Percentiles rank a stretch among this genome's conserved stretches.
Conservation (phyloP, 2,329 filamentous ascomycete species). For the Xylariaceae sp. region DNA sequence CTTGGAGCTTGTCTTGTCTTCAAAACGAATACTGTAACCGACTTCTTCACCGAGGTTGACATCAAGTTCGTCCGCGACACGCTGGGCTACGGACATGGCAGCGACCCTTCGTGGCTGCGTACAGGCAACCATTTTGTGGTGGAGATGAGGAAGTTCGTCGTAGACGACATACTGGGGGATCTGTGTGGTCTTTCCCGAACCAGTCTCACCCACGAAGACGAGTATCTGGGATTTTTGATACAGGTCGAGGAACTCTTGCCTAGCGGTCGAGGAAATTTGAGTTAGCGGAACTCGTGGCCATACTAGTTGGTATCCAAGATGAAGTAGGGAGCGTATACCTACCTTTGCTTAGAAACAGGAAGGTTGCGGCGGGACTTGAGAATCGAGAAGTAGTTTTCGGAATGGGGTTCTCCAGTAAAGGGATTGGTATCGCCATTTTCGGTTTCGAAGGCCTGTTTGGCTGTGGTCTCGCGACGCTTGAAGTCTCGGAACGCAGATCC, state of each 20-base stretch:
- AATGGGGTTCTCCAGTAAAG: conserved; percentile 80
- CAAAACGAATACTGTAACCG: conserved; percentile 98
- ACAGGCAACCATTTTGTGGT: conserved; percentile 91
- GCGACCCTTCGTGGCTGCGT: conserved; percentile 97
- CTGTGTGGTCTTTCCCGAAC: conserved; percentile 98
- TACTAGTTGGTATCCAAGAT: background rate
- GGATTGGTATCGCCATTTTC: conserved; percentile 86
- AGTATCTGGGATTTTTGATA: conserved; percentile 96
- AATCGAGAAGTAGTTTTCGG: conserved; percentile 87
- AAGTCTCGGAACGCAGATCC: conserved; percentile 67
- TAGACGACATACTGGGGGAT: conserved; percentile 98
- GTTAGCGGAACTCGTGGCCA: conserved; percentile 20
- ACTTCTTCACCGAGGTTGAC: conserved; percentile 92
- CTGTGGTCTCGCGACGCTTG: conserved; percentile 80
- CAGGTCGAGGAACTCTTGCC: conserved; percentile 89
- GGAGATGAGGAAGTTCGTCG: conserved; percentile 89
- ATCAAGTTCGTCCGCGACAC: conserved; percentile 97
- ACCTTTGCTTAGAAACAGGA: conserved; percentile 90
- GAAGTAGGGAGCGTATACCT: conserved; percentile 37
- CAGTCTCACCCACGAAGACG: conserved; percentile 98
- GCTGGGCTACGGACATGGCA: conserved; percentile 97
- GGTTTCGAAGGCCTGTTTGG: conserved; percentile 71
- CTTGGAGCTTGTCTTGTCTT: conserved; percentile 87
- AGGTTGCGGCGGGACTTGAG: conserved; percentile 82
- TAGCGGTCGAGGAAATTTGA: conserved; percentile 39